Base-by-base conservation (phyloP, 202 grass and related monocot species). In the Carex sylvatica region DNA sequence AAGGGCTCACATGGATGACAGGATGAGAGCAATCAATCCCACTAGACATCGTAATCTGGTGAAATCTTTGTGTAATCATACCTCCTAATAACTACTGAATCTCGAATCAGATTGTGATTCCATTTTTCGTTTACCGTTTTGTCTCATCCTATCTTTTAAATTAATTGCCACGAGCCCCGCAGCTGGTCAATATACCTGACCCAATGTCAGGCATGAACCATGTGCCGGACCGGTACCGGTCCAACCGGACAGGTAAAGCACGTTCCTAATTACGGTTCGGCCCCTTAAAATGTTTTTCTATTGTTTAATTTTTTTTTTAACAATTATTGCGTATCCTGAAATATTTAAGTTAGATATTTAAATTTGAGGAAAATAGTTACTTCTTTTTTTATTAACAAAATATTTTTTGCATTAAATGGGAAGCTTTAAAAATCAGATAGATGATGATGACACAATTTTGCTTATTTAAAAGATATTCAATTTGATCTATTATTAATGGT, bases 1-100 rank as follows among this genome's bases (percentile, higher is more conserved):
- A 6, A 54, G 15, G 31, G 62, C 62, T 82, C 79, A 81, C 79
- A 81, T 81, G 79, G 36, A 49, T 49, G 11, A 49, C 46, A 49
- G 46, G 46, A 49, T 13, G 46, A 49, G 46, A 49, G 46, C 49
- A 31, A 54, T 31, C 24, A 58, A 79, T 78, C 51, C 47, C 61
- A 68, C 40, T 68, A 42, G 75, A 44, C 79, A 22, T 14, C 13
- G 0, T 66, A 82, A 66, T 82, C 35, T 28, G 44, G 30, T 31
- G 40, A 75, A 62, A 77, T 74, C 70, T 35, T 35, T 54, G 5
- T 56, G 14, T 11, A 33, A 76, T 35, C 26, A 76, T 56, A 5
- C 3, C 8, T 20, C 6, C 28, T 77, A 30, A 77, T 52, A 74
- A 59, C 26, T 36, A 59, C 74, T 54, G 3, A 16, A 56, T 76